Conservation (phyloP, 129 eudicot species). For the Artemisia argyi region DNA sequence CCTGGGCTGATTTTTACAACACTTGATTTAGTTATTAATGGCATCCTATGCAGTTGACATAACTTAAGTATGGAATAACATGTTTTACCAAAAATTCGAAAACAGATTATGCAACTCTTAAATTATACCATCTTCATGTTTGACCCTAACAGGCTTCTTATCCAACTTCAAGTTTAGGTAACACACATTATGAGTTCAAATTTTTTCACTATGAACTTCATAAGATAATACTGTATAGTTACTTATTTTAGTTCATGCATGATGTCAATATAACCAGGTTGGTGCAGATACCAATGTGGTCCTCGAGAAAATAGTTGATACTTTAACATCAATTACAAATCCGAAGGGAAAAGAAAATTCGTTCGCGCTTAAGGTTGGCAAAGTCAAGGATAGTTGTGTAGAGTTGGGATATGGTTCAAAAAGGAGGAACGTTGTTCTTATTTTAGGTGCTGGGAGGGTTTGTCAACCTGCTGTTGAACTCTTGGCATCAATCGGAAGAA, state of each 20-base stretch:
- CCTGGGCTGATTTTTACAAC: no score
- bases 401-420: slow-evolving; percentile 37
- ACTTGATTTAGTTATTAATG: no score
- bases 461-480: slow-evolving; percentile 95
- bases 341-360: slow-evolving; percentile 41
- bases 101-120: no score
- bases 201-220: no score
- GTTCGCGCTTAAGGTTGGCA: slow-evolving; percentile 61
- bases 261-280: slow-evolving; percentile 55
- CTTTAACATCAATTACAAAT: slow-evolving; percentile 68
- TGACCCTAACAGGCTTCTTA: no score
- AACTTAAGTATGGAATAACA: no score
- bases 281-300: slow-evolving; percentile 73
- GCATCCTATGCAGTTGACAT: no score
- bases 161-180: no score
- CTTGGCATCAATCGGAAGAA: slow-evolving; percentile 62
- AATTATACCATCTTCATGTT: no score
- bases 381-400: slow-evolving; percentile 40
- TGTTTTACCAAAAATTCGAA: no score
- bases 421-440: slow-evolving; percentile 55
- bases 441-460: slow-evolving; percentile 95
- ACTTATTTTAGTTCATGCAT: background rate
- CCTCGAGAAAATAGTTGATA: slow-evolving; percentile 69
- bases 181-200: no score
- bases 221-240: no score